Base-by-base conservation (phyloP, 129 eudicot species). In the Saposhnikovia divaricata region DNA sequence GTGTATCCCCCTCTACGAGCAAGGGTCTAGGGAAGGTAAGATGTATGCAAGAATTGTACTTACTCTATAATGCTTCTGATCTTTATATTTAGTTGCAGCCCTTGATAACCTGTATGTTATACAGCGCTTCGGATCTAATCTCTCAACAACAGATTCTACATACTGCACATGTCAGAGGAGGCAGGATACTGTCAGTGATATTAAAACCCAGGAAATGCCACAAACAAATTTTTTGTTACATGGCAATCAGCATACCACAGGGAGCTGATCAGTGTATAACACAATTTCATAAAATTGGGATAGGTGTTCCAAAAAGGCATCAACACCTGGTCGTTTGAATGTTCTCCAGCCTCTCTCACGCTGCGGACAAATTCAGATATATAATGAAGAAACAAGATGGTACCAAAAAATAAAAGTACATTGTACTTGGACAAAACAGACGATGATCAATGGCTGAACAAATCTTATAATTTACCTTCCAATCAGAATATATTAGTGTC, bases 311-410 rank as follows among this genome's bases (percentile, higher is more conserved):
- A 94, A 80, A 68, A 94, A 94, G 81, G 81, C 92, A 82, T 94
- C 96, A 40, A 94, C 92, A 46, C 98, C 97, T 39, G 98, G 98
- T 70, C 98, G 86, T 84, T 94, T 94, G 75, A 90, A 90, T 38
- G 98, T 94, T 87, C 90, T 84, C 98, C 98, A 94, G 70, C 98
- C 98, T 80, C 93, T 86, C 47, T 94, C 98, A 87, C 97, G 97
- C 98, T 94, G 77, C 63, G 57, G 28, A 55, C 31, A 70, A 27
- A 50, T 27, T 34, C 68, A 48, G 19, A 88, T 75, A 15, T 72
- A 66, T 21, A 37, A 57, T 11, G 38, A 14, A 23, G 46, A 70
- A 74, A 10, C 14, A 8, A 47, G 40, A 47, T 40, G 40, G 37
- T 57, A 84, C 50, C 25, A 76, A 69, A 47, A 38, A 74, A 55